These are phyloP conservation scores for Cytauxzoon felis DNA, from an alignment of 169 alveolate genomes.

Conservation along the genomic window DNA sequence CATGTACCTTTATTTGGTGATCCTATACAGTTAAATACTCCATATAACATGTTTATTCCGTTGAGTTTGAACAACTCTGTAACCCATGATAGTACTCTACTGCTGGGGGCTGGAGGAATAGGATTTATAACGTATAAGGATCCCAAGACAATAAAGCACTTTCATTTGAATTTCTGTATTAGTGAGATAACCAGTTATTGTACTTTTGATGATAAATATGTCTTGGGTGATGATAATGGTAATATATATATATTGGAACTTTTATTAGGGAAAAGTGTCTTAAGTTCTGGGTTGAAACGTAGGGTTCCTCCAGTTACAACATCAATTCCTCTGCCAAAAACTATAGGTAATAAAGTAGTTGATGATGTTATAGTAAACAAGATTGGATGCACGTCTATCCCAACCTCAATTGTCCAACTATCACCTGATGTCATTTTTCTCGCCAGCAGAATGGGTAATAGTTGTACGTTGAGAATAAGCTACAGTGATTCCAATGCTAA, in stretches of 20 bases:
- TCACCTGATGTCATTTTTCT: slow-evolving; percentile 12
- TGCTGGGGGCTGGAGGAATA: slow-evolving; percentile 51
- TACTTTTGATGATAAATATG: slow-evolving; percentile 12
- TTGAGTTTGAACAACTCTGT: slow-evolving; percentile 21
- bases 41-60: slow-evolving; percentile 29
- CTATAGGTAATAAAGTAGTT: not conserved
- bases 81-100: slow-evolving; percentile 18
- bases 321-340: not conserved
- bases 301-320: slow-evolving; percentile 1
- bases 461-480: slow-evolving; percentile 17
- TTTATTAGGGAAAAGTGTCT: slow-evolving; percentile 4
- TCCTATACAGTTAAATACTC: slow-evolving; percentile 17
- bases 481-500: not conserved
- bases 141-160: slow-evolving; percentile 22
- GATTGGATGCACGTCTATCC: slow-evolving; percentile 32
- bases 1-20: slow-evolving; percentile 52
- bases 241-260: slow-evolving; percentile 46
- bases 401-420: slow-evolving; percentile 40
- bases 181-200: slow-evolving; percentile 38
- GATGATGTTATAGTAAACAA: slow-evolving; percentile 18
- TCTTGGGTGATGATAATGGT: slow-evolving; percentile 53
- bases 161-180: slow-evolving; percentile 26
- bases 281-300: slow-evolving; percentile 18
- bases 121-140: slow-evolving; percentile 37
- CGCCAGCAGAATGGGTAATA: slow-evolving; percentile 40